These are phyloP conservation scores for Epichloe baconii DNA, from an alignment of 2,329 filamentous ascomycete species.

Conservation along the genomic window DNA sequence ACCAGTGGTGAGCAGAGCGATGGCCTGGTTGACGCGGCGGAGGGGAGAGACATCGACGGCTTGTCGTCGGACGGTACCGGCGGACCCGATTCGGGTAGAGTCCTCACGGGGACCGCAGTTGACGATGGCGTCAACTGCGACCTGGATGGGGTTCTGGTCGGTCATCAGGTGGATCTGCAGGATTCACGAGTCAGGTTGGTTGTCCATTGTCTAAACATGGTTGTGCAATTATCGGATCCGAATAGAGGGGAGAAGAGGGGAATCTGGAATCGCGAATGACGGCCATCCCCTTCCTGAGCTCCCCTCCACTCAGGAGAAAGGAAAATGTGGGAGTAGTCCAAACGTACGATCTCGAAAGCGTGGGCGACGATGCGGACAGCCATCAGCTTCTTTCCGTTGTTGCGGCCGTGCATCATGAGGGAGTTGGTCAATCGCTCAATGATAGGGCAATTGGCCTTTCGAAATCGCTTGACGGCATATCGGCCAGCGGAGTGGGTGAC, in stretches of 20 bases:
- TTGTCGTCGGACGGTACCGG: conserved; percentile 99
- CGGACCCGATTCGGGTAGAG: conserved; percentile 97
- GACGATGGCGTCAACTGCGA: conserved; percentile 98
- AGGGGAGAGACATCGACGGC: conserved; percentile 99
- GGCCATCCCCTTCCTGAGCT: too few relatives aligned
- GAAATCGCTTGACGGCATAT: conserved; percentile 99
- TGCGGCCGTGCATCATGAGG: conserved; percentile 99
- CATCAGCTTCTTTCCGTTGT: conserved; percentile 99
- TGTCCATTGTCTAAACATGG: neutral
- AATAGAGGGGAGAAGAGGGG: too few relatives aligned
- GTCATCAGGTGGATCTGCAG: conserved; percentile 97
- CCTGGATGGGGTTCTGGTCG: conserved; percentile 99
- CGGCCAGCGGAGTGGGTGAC: conserved; percentile 96
- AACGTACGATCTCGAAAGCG: conserved; percentile 96
- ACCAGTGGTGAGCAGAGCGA: conserved; percentile 96
- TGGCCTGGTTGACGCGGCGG: conserved; percentile 99
- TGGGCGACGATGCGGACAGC: conserved; percentile 98
- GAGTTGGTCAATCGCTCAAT: conserved; percentile 99
- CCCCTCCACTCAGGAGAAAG: too few relatives aligned
- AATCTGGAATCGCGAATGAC: too few relatives aligned
- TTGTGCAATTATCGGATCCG: neutral
- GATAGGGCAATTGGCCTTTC: conserved; percentile 99
- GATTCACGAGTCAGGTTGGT: conserved; percentile 14
- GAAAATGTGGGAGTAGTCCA: neutral
- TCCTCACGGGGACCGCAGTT: conserved; percentile 99